phyloP scores from a whole-genome alignment of 257 asterid genomes.

The Knoxia roxburghii region DNA sequence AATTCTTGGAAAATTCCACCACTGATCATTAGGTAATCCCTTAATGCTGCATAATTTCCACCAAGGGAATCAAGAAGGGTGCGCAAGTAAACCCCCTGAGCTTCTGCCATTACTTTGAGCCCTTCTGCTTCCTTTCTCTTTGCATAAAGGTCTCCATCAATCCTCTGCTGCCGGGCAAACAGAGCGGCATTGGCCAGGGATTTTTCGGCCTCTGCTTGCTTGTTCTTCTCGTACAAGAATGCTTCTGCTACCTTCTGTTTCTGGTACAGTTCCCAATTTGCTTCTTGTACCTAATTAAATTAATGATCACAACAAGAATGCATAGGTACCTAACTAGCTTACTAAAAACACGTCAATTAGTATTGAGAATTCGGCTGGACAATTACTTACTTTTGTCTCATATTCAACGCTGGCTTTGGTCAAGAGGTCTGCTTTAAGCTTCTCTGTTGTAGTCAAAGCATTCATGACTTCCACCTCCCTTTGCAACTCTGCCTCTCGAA shows the following conservation, averaged over 20 bases:
- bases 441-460: conserved; percentile 44
- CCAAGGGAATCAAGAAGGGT: conserved; percentile 46
- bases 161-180: conserved; percentile 33
- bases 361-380: too few relatives aligned
- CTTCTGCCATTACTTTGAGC: conserved; percentile 48
- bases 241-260: conserved; percentile 61
- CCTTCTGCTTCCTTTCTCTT: conserved; percentile 69
- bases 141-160: conserved; percentile 49
- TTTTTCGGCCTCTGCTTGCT: conserved; percentile 47
- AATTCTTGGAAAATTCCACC: conserved; percentile 50
- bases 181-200: conserved; percentile 49
- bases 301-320: too few relatives aligned
- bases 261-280: conserved; percentile 65
- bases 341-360: neutral
- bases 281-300: conserved; percentile 57
- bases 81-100: conserved; percentile 48
- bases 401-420: conserved; percentile 59
- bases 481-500: conserved; percentile 57
- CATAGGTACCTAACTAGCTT: neutral
- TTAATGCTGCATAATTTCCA: conserved; percentile 44
- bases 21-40: conserved; percentile 60
- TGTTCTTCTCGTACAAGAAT: conserved; percentile 46
- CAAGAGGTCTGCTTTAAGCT: conserved; percentile 51
- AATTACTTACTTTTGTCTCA: conserved; percentile 49
- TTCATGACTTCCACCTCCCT: conserved; percentile 58